phyloP scores from a whole-genome alignment of 2,329 filamentous ascomycete genomes.

The Diplodia sapinea region DNA sequence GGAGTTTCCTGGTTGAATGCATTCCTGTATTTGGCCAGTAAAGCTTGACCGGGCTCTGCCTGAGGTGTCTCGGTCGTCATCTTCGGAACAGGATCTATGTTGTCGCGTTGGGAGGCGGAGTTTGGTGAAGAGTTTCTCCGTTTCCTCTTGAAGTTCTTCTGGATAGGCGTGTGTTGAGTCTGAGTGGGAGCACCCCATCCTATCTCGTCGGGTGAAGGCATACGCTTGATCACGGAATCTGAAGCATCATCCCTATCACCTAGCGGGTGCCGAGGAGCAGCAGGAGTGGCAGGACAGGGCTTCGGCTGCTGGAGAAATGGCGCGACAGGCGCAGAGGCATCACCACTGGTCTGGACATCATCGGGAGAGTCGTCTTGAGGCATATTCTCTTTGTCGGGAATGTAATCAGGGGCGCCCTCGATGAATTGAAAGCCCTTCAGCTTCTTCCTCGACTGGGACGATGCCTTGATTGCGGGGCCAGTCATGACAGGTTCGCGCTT shows the following conservation, averaged over 20 bases:
- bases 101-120: conserved; percentile 48
- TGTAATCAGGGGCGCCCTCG: conserved; percentile 43
- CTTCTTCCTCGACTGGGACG: conserved; percentile 60
- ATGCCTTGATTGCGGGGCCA: conserved; percentile 55
- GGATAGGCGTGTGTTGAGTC: conserved; percentile 47
- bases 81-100: conserved; percentile 34
- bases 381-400: conserved; percentile 55
- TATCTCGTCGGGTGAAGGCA: conserved; percentile 64
- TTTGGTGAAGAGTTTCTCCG: conserved; percentile 55
- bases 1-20: conserved; percentile 48
- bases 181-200: conserved; percentile 56
- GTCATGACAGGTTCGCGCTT: conserved; percentile 37
- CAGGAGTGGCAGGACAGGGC: conserved; percentile 57
- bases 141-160: conserved; percentile 45
- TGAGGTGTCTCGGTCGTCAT: conserved; percentile 48
- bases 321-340: conserved; percentile 36
- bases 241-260: conserved; percentile 65
- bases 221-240: conserved; percentile 52
- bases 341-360: not conserved
- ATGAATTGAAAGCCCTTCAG: conserved; percentile 62
- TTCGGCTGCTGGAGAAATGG: conserved; percentile 40
- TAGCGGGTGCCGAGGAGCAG: conserved; percentile 63
- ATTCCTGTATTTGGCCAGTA: conserved; percentile 50
- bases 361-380: not conserved
- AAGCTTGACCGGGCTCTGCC: conserved; percentile 54